phyloP scores from a whole-genome alignment of 441 rosid genomes.

The Sinapis alba region DNA sequence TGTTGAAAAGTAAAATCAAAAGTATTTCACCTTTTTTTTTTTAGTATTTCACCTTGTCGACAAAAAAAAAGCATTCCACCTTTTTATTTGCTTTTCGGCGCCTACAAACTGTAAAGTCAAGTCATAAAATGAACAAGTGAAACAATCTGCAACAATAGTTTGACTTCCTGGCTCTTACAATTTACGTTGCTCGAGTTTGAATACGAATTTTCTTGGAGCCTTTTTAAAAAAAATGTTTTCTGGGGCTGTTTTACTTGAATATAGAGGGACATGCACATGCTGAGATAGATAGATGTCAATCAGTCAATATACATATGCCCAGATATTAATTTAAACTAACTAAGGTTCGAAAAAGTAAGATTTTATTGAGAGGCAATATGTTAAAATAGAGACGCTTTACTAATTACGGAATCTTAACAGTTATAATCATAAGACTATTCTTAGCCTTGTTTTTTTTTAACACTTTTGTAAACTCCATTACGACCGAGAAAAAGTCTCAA shows the following conservation, averaged over 20 bases:
- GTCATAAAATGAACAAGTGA: not conserved
- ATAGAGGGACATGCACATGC: not conserved
- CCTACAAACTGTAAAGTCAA: not conserved
- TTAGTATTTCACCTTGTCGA: too few species aligned
- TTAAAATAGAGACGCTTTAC: not conserved
- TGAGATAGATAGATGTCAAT: not conserved
- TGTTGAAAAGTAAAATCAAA: not conserved
- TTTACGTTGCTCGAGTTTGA: not conserved
- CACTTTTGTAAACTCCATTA: too few species aligned
- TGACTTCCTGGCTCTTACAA: too few species aligned
- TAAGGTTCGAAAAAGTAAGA: not conserved
- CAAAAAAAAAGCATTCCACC: not conserved
- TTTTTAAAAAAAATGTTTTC: not conserved
- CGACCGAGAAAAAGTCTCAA: too few species aligned
- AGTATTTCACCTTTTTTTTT: too few species aligned
- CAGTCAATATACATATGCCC: not conserved
- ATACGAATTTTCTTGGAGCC: not conserved
- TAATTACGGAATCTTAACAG: not conserved
- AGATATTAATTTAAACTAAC: not conserved
- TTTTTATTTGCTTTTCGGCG: slow-evolving; percentile 15
- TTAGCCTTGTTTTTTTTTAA: too few species aligned
- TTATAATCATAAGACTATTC: not conserved
- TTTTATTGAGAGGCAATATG: not conserved
- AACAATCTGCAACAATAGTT: not conserved
- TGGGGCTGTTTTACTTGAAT: not conserved